Base-by-base conservation (phyloP, 495 filamentous ascomycete genomes). In the Neurospora terricola region DNA sequence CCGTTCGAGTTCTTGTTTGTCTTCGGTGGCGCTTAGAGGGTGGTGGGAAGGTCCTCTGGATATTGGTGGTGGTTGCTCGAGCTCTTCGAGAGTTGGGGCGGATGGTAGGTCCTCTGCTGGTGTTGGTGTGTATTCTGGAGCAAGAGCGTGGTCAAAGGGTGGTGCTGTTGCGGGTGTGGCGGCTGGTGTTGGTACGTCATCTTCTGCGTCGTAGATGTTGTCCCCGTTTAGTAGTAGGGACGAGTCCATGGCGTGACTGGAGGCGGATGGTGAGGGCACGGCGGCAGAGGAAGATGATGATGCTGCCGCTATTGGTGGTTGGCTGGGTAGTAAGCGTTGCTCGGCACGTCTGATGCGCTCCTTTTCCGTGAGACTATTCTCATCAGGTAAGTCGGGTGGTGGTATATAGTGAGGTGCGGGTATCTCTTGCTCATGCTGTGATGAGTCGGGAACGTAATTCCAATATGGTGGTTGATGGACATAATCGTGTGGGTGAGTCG, bases 1-100 rank as follows among this genome's bases (percentile, higher is more conserved):
- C 7, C 92, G 88, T 77, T 97, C 93, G 27, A 93, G 85, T 77
- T 97, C 95, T 76, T 91, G 90, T 79, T 97, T 97, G 78, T 97
- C 94, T 30, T 94, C 92, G n/a, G 81, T 81, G 23, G 75, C 6
- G 54, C 54, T 62, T 62, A 62, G 14, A 62, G 54, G 54, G 54
- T 62, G 54, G 7, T 62, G 54, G 2, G 27, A 62, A 10, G 54
- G 27, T 34, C 54, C 54, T 62, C 54, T 14, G 14, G 27, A 34
- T 62, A 62, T 62, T 62, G 54, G 54, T 16, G 54, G 54, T 62
- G 54, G 54, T 30, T 16, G 54, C 14, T 62, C 54, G 7, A 88
- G 75, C 39, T 88, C 86, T 11, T 82, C 82, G 7, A 84, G 76
- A 1, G 81, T 78, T 16, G 86, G 87, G 0, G 87, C 86, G 0